Conservation (phyloP, 2,329 filamentous ascomycete genomes). For the Xylaria hypoxylon region DNA sequence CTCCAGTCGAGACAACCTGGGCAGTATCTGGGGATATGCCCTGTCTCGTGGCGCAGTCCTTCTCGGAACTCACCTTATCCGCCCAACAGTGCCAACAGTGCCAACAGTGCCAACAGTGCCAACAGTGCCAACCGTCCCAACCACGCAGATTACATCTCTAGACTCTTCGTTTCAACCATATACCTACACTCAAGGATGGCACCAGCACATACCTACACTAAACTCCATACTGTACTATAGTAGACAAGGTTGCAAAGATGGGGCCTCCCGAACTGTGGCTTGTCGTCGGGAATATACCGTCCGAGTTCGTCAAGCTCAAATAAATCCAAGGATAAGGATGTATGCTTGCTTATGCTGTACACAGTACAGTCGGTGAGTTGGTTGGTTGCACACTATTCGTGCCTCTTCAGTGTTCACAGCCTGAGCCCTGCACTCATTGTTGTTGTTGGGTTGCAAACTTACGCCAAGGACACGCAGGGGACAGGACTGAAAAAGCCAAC, state of each 20-base stretch:
- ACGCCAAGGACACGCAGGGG: constrained; percentile 3
- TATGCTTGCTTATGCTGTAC: too few species aligned
- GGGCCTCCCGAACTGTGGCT: constrained; percentile 21
- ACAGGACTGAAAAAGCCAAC: constrained; percentile 6
- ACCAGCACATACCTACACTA: not conserved
- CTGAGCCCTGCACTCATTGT: constrained; percentile 6
- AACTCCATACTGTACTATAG: too few species aligned
- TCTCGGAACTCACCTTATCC: constrained; percentile 31
- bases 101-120: too few species aligned
- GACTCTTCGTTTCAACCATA: constrained; percentile 27
- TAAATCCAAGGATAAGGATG: not conserved
- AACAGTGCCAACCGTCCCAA: too few species aligned
- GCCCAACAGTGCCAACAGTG: too few species aligned
- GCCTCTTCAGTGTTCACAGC: constrained; percentile 7
- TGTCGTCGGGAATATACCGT: constrained; percentile 22
- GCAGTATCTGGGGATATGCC: too few species aligned
- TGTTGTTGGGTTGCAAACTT: too few species aligned
- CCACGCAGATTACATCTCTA: not conserved
- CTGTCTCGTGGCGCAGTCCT: constrained; percentile 29
- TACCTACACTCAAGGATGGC: too few species aligned
- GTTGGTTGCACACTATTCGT: not conserved
- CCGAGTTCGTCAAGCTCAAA: constrained; percentile 12
- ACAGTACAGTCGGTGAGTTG: too few species aligned
- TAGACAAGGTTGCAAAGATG: constrained; percentile 13
- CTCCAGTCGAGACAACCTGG: constrained; percentile 18